Evolutionary conservation across 1,139 yeast species (phyloP), one percentile per base, ranked within the genome.

Genomic region (Yamadazyma kanchanaburiensis): DNA sequence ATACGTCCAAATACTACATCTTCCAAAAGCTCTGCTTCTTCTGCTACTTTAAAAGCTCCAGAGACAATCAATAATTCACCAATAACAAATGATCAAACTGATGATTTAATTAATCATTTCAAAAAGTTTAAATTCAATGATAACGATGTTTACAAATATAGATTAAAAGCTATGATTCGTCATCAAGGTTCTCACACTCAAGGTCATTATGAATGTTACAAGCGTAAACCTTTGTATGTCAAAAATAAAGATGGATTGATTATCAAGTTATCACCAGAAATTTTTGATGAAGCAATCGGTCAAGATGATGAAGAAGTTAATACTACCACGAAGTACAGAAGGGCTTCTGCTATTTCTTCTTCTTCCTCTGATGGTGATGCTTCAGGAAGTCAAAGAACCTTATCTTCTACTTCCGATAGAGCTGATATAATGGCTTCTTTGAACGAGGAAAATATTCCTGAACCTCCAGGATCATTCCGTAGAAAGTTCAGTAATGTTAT

Each of bases 101-200:
- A 53, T 28, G 54, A 62, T 30, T 52, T 69, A 40, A 56, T 55
- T 30, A 55, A 51, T 20, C 70, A 63, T 40, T 68, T 67, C 46
- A 57, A 55, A 29, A 47, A 52, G 23, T 68, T 68, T 41, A 61
- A 65, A 35, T 68, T 68, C 48, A 63, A 57, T 42, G 73, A 66
- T 4, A 64, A 64, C 38, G 71, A 68, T 36, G 46, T 54, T 15
- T 71, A 70, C 42, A 69, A 59, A 26, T 88, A 86, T 52, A 64
- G 64, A 37, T 64, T 91, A 22, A 73, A 71, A 40, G 85, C 96
- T 1, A 64, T 87, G 43, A 78, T 91, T 15, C 71, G 87, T 38
- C 98, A 91, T 51, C 77, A 80, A 31, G 98, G 97, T 0, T 79
- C 94, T 1, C 97, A 91, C 55, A 73, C 82, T 12, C 77, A 80